Conservation (phyloP, 2,329 filamentous ascomycete species). For the Xylaria sp. region DNA sequence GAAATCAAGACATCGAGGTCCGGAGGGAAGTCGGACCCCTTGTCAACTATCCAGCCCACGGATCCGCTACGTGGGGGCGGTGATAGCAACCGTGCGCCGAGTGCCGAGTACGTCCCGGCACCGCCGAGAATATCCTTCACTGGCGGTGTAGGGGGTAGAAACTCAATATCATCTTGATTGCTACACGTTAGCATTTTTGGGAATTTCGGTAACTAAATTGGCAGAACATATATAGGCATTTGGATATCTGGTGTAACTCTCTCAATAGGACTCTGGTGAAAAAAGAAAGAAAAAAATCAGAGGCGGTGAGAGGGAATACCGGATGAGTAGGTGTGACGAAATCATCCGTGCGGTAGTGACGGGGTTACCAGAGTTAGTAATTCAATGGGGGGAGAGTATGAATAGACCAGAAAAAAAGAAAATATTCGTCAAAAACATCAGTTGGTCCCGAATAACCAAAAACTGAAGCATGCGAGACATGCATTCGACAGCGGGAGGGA, state of each 20-base stretch:
- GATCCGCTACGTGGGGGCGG: conserved; percentile 71
- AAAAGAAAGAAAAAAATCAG: conserved; percentile 11
- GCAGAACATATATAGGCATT: conserved; percentile 5
- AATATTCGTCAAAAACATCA: neutral
- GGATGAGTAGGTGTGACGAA: neutral
- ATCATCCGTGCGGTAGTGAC: neutral
- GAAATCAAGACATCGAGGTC: conserved; percentile 71
- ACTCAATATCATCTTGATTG: conserved; percentile 87
- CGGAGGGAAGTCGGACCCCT: conserved; percentile 85
- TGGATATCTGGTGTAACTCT: neutral
- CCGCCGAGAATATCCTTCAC: conserved; percentile 86
- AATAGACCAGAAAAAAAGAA: neutral
- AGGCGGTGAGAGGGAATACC: conserved; percentile 25
- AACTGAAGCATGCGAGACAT: neutral
- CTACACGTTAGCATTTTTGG: conserved; percentile 35
- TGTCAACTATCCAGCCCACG: conserved; percentile 92
- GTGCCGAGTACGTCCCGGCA: conserved; percentile 84
- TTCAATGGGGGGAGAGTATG: neutral
- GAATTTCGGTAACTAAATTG: conserved; percentile 1
- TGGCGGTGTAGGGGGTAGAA: conserved; percentile 73
- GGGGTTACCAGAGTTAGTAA: neutral
- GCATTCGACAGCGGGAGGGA: conserved; percentile 17
- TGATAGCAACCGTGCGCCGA: conserved; percentile 90
- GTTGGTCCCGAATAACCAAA: neutral
- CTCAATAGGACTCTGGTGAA: neutral